Percentiles rank a stretch among this genome's conserved stretches.
Conservation (phyloP, 2,329 filamentous ascomycete genomes). For the Ilyonectria destructans region DNA sequence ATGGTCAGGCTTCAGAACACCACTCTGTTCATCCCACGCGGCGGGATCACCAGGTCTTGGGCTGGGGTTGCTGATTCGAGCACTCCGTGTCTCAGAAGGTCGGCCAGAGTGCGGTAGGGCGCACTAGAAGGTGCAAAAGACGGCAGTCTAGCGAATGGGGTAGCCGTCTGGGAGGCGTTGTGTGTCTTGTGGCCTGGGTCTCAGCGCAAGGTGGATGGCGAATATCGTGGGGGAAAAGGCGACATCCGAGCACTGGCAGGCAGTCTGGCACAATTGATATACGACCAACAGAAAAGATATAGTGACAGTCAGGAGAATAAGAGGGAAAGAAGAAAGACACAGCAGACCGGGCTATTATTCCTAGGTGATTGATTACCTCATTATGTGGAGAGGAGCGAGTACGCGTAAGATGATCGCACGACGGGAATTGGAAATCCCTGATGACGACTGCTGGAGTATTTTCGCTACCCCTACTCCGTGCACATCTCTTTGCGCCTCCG, state of each 20-base stretch:
- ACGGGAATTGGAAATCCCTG: neutral
- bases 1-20: constrained; percentile 11
- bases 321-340: neutral
- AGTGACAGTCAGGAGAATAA: constrained; percentile 3
- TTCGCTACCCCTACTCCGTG: neutral
- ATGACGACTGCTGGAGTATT: constrained; percentile 1
- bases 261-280: neutral
- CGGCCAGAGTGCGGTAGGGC: constrained; percentile 22
- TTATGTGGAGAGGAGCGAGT: constrained; percentile 2
- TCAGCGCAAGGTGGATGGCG: constrained; percentile 44
- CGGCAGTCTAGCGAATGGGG: constrained; percentile 38
- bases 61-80: constrained; percentile 23
- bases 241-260: constrained; percentile 37
- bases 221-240: constrained; percentile 48
- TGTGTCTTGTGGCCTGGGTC: constrained; percentile 38
- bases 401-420: neutral
- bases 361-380: neutral
- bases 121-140: constrained; percentile 26
- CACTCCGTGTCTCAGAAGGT: constrained; percentile 35
- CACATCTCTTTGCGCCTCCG: constrained; percentile 7
- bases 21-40: constrained; percentile 19
- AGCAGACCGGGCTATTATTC: neutral
- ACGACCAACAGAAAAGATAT: neutral
- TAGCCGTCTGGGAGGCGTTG: constrained; percentile 13
- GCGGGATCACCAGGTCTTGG: constrained; percentile 27